Base-by-base conservation (phyloP, 331 rosid species). In the Erythrophleum ivorense region DNA sequence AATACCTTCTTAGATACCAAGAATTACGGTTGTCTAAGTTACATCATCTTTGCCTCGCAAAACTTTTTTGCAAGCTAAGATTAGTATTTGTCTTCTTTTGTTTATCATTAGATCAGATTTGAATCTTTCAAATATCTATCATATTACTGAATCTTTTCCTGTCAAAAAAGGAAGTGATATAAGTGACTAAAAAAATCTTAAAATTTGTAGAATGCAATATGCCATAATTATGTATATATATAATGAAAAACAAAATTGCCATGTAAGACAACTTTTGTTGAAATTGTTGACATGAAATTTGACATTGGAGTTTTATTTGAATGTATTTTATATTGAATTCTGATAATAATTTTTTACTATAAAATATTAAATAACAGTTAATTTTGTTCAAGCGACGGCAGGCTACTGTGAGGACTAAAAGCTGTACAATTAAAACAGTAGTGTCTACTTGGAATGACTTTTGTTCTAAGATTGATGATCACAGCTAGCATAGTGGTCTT, bases 331-430 rank as follows among this genome's bases (percentile, higher is more conserved):
- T 1, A 36, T 36, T 36, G 4, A 36, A 36, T 36, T 36, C 3
- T 36, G 40, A 36, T 24, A 24, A 24, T 24, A 24, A 24, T 24
- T 24, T 24, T 24, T 24, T 24, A 24, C 29, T 24, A 24, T 24
- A 0, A 24, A 24, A 24, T 24, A 24, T 24, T 24, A 24, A 24
- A 24, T 24, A 24, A 24, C 29, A 24, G 9, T 55, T 73, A 0
- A 38, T 79, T 38, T 2, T 19, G 3, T 48, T 75, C 6, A 19
- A 21, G 65, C 62, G 87, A 63, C 82, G 84, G 82, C 84, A 75
- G 87, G 29, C 29, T 24, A 55, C 43, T 59, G 64, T 45, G 60
- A 67, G 21, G 24, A 68, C 40, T 53, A 34, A 33, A 7, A 71
- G 49, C 6, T 4, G 63, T 45, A 9, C 29, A 83, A 45, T 31